Evolutionary conservation across 2,329 filamentous ascomycete species (phyloP), one percentile per base, ranked within the genome.

Genomic region (Cladosporium sp.): DNA sequence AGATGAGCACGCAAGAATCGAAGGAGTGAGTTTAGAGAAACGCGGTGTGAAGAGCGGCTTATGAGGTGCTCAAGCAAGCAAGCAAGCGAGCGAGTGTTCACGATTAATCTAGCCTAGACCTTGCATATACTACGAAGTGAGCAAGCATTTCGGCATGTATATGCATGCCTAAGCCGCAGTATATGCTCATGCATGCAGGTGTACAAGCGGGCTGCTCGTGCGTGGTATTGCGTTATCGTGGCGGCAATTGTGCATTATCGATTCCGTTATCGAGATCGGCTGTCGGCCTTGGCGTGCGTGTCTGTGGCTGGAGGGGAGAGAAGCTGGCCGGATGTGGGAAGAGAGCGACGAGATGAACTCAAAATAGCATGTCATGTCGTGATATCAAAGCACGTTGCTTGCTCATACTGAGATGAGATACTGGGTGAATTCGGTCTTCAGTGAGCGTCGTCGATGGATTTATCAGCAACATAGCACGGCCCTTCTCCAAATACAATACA

Each of bases 211-310:
- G 33, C 33, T 14, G 56, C 23, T 59, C 56, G 56, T 46, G 56
- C 56, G 56, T 28, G 33, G 11, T 29, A 40, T 59, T 28, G 56
- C 56, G 56, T 59, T 59, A 59, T 59, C 56, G 44, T 18, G 33
- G 56, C 35, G 33, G 55, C 35, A 21, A 14, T 26, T 26, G 26
- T 53, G 50, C 50, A 55, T 55, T 55, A 55, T 55, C 52, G 37
- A 40, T 40, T 5, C 16, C 16, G 56, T 59, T n/a, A 59, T 59
- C 56, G 37, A 44, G 35, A 44, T 37, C 35, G 31, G 35, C 56
- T 26, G 23, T 26, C 23, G 23, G 23, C 23, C 31, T 33, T 33
- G 31, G 50, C 50, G 26, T 53, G 50, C 5, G 28, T 23, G 49
- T 28, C 12, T 18, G 26, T 31, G 28, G 52, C n/a, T 46, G 40